A percentile compares a stretch with the other conserved stretches of the same genome.
Evolutionary conservation across 129 eudicot species (phyloP).

Genomic region (Artemisia tridentata): DNA sequence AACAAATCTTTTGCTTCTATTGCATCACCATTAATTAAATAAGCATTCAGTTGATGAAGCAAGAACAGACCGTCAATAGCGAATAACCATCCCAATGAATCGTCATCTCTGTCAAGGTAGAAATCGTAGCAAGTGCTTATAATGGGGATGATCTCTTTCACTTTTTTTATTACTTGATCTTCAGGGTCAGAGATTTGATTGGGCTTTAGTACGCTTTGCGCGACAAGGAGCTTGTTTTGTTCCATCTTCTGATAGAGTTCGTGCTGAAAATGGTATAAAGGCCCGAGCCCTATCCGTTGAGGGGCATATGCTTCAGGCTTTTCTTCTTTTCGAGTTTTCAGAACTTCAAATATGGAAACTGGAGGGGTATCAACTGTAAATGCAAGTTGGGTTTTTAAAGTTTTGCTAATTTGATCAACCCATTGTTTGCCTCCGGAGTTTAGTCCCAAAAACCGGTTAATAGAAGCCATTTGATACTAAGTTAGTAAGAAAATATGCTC

Average conservation of each 20-base stretch:
- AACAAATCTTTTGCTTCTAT: conserved; percentile 33
- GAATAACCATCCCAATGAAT: conserved; percentile 43
- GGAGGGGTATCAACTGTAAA: conserved; percentile 26
- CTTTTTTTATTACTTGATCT: conserved; percentile 21
- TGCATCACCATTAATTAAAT: conserved; percentile 5
- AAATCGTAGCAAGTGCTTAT: conserved; percentile 41
- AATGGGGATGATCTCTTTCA: conserved; percentile 25
- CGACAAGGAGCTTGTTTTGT: conserved; percentile 41
- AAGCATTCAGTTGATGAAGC: conserved; percentile 33
- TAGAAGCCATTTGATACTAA: conserved; percentile 8
- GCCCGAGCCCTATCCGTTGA: conserved; percentile 46
- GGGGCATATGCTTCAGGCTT: conserved; percentile 49
- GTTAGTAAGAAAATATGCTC: not conserved
- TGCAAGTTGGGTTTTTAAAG: conserved; percentile 27
- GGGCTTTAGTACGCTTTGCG: conserved; percentile 21
- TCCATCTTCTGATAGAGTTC: conserved; percentile 44
- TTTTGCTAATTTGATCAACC: conserved; percentile 35
- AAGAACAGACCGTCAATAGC: conserved; percentile 48
- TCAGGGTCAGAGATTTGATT: conserved; percentile 9
- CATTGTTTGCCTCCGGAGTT: conserved; percentile 28
- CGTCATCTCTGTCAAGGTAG: conserved; percentile 23
- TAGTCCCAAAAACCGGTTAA: conserved; percentile 20
- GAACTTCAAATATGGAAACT: conserved; percentile 37
- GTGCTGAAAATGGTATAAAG: conserved; percentile 41
- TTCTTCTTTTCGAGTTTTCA: conserved; percentile 20